Evolutionary conservation across 768 basidiomycete genomes (phyloP).

Genomic region (Amanita phalloides): DNA sequence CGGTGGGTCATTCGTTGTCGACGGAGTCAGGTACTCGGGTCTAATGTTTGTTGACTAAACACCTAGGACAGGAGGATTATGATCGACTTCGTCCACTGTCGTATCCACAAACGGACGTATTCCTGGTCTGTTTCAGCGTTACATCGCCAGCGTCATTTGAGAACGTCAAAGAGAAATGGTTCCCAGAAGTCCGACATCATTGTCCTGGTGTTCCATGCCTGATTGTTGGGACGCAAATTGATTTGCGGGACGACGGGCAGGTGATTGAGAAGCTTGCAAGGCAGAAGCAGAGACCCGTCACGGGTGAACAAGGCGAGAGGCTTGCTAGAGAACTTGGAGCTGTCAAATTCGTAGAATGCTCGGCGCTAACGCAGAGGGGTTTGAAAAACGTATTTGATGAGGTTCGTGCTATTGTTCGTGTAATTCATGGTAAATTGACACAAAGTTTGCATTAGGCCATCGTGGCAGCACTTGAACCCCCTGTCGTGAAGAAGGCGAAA

Average conservation of each 20-base stretch:
- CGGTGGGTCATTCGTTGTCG: constrained; percentile 42
- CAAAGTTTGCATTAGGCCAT: constrained; percentile 56
- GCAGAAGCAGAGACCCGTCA: constrained; percentile 94
- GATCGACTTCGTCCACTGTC: constrained; percentile 97
- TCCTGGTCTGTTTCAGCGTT: constrained; percentile 98
- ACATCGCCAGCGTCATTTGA: constrained; percentile 98
- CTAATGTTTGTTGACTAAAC: constrained; percentile 4
- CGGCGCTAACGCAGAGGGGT: constrained; percentile 97
- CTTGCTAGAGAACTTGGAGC: constrained; percentile 97
- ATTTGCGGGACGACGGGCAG: constrained; percentile 86
- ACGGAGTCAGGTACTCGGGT: not conserved
- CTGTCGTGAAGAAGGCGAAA: constrained; percentile 75
- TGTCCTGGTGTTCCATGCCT: constrained; percentile 99
- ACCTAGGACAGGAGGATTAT: constrained; percentile 95
- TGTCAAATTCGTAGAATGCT: constrained; percentile 99
- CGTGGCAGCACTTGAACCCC: constrained; percentile 96
- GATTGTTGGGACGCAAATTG: constrained; percentile 97
- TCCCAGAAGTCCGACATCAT: constrained; percentile 99
- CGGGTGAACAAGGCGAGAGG: constrained; percentile 80
- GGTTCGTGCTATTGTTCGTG: constrained; percentile 39
- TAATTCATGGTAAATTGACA: constrained; percentile 5
- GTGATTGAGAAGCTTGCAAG: constrained; percentile 92
- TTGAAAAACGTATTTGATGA: constrained; percentile 99
- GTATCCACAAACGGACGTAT: constrained; percentile 99
- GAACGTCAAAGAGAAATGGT: constrained; percentile 99